These are phyloP conservation scores for Sugiyamaella paludigena DNA, from an alignment of 1,139 yeast genomes.

Conservation along the genomic window DNA sequence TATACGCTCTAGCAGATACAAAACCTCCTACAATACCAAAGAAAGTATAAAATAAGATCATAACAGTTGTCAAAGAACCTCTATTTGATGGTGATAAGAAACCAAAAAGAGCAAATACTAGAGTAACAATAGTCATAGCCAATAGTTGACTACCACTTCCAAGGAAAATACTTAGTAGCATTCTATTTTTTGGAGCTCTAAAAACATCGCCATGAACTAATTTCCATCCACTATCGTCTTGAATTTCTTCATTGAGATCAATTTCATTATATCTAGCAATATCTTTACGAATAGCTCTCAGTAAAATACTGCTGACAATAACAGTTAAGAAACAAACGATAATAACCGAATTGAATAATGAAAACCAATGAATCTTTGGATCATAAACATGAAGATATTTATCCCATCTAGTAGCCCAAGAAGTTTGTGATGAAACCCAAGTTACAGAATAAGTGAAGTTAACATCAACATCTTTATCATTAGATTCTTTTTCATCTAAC, in stretches of 20 bases:
- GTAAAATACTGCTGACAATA: constrained; percentile 74
- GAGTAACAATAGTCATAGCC: constrained; percentile 70
- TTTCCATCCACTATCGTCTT: constrained; percentile 98
- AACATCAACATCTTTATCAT: constrained; percentile 43
- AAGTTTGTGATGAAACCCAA: constrained; percentile 66
- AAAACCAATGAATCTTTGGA: constrained; percentile 94
- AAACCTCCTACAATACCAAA: constrained; percentile 82
- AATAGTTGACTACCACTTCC: constrained; percentile 90
- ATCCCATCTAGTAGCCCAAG: constrained; percentile 99
- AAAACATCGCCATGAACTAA: constrained; percentile 93
- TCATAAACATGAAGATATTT: constrained; percentile 88
- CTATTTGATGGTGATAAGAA: constrained; percentile 91
- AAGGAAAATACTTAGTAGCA: constrained; percentile 72
- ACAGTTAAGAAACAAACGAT: constrained; percentile 75
- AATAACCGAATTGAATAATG: constrained; percentile 78
- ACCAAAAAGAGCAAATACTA: constrained; percentile 83
- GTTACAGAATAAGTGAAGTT: constrained; percentile 60
- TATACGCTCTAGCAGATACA: constrained; percentile 80
- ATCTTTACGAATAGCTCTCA: constrained; percentile 80
- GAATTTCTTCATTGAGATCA: constrained; percentile 73
- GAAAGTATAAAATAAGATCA: constrained; percentile 77
- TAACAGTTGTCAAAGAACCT: constrained; percentile 87
- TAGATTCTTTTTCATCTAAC: constrained; percentile 29
- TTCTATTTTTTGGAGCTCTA: constrained; percentile 71
- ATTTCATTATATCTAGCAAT: constrained; percentile 86